A percentile compares a stretch with the other conserved stretches of the same genome.
phyloP scores from a whole-genome alignment of 2,329 filamentous ascomycete genomes.

The Parafenestella ontariensis region DNA sequence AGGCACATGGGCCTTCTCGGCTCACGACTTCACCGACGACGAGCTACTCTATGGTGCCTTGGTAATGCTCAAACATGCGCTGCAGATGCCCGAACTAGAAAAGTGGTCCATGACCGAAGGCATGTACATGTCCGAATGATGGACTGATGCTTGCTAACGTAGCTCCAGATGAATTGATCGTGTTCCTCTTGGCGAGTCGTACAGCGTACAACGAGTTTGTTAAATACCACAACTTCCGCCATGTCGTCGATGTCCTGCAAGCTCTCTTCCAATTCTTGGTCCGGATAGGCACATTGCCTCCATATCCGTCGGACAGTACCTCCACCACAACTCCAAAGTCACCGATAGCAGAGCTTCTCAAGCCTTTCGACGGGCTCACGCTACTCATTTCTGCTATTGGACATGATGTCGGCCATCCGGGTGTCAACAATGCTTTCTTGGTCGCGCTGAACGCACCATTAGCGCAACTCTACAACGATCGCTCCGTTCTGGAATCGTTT shows the following conservation, averaged over 20 bases:
- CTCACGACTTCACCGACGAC: slow-evolving; percentile 88
- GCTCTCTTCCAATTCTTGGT: slow-evolving; percentile 91
- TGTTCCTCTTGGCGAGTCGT: slow-evolving; percentile 86
- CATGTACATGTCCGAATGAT: slow-evolving; percentile 54
- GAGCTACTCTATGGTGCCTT: slow-evolving; percentile 86
- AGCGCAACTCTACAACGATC: slow-evolving; percentile 95
- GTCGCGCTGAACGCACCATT: slow-evolving; percentile 90
- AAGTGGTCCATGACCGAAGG: slow-evolving; percentile 80
- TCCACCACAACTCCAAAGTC: slow-evolving; percentile 56
- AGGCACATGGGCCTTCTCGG: slow-evolving; percentile 85
- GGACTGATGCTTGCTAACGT: slow-evolving; percentile 22
- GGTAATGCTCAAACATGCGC: slow-evolving; percentile 87
- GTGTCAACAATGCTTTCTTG: slow-evolving; percentile 97
- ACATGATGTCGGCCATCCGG: slow-evolving; percentile 95
- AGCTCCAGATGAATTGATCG: slow-evolving; percentile 74
- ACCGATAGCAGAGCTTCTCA: slow-evolving; percentile 76
- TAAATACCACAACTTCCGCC: slow-evolving; percentile 97
- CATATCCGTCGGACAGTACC: slow-evolving; percentile 61
- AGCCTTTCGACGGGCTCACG: slow-evolving; percentile 86
- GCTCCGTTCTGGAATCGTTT: slow-evolving; percentile 94
- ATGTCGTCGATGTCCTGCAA: slow-evolving; percentile 95
- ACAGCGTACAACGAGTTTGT: slow-evolving; percentile 97
- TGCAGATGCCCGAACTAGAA: slow-evolving; percentile 80
- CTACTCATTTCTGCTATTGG: slow-evolving; percentile 95
- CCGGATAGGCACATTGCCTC: slow-evolving; percentile 75